Percentiles rank a stretch among this genome's conserved stretches.
phyloP scores from a whole-genome alignment of 345 rosid genomes.

The Salix caprea region DNA sequence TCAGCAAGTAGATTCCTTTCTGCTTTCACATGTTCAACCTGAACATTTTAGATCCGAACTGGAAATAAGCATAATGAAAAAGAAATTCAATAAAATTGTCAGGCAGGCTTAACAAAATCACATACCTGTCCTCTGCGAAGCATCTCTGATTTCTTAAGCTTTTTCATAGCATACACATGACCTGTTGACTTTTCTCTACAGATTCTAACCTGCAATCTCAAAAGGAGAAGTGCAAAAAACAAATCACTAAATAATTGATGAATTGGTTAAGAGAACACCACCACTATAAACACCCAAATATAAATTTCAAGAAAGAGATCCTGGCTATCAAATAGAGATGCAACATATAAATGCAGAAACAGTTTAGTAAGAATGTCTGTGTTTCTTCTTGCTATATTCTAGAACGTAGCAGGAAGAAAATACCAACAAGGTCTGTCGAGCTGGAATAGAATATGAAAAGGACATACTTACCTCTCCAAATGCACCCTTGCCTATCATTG shows the following conservation, averaged over 20 bases:
- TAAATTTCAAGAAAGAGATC: background rate
- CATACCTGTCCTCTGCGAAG: constrained; percentile 85
- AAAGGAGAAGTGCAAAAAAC: background rate
- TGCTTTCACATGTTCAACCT: constrained; percentile 73
- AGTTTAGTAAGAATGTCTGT: background rate
- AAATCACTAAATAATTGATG: background rate
- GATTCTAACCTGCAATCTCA: constrained; percentile 64
- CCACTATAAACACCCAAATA: background rate
- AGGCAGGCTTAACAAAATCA: background rate
- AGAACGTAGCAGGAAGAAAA: background rate
- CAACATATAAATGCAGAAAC: background rate
- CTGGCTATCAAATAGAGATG: background rate
- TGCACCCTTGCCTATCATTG: constrained; percentile 99
- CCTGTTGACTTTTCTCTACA: constrained; percentile 85
- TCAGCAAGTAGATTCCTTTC: constrained; percentile 73
- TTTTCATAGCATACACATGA: constrained; percentile 96
- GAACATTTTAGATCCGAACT: constrained; percentile 23
- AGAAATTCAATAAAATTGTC: constrained; percentile 1
- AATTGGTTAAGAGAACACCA: background rate
- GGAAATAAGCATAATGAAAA: constrained; percentile 9
- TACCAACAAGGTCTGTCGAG: background rate
- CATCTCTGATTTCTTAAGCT: constrained; percentile 91
- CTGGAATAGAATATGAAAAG: background rate
- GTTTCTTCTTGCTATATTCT: background rate
- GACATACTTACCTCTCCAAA: constrained; percentile 77